Conservation (phyloP, 2,329 filamentous ascomycete species). For the Ophiostoma fasciatum region DNA sequence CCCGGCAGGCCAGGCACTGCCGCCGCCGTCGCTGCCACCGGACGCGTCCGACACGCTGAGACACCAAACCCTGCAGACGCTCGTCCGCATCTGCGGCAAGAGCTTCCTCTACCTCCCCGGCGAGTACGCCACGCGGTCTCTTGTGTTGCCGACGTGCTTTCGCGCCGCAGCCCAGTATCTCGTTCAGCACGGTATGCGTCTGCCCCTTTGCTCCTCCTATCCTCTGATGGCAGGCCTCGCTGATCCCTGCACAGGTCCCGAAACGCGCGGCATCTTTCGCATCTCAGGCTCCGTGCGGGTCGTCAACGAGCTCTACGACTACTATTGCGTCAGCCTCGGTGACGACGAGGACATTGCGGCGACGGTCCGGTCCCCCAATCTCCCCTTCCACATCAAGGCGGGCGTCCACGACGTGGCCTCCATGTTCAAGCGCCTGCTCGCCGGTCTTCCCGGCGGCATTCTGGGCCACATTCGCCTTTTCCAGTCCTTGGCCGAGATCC, state of each 20-base stretch:
- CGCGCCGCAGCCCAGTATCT: conserved; percentile 52
- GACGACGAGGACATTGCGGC: conserved; percentile 32
- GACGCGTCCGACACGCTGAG: conserved; percentile 28
- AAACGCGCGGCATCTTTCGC: conserved; percentile 46
- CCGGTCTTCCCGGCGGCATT: conserved; percentile 49
- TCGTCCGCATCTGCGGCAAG: conserved; percentile 48
- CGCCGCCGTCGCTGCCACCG: conserved; percentile 26
- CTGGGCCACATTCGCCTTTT: conserved; percentile 47
- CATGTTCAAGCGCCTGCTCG: conserved; percentile 50
- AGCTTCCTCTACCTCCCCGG: conserved; percentile 45
- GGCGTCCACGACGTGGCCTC: conserved; percentile 52
- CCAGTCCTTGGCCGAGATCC: conserved; percentile 45
- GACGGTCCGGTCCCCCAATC: conserved; percentile 42
- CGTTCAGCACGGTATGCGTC: conserved; percentile 38
- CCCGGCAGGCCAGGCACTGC: conserved; percentile 20
- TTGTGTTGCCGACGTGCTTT: conserved; percentile 50
- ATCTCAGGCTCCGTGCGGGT: conserved; percentile 43
- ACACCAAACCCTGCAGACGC: conserved; percentile 37
- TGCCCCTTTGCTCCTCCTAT: neutral
- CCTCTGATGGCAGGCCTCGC: no score
- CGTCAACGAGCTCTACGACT: conserved; percentile 45
- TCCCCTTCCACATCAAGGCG: conserved; percentile 45
- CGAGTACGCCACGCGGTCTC: conserved; percentile 40
- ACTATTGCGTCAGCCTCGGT: conserved; percentile 41
- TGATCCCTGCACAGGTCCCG: no score